These are phyloP conservation scores for Cyberlindnera misumaiensis DNA, from an alignment of 805 yeast genomes.

Conservation along the genomic window DNA sequence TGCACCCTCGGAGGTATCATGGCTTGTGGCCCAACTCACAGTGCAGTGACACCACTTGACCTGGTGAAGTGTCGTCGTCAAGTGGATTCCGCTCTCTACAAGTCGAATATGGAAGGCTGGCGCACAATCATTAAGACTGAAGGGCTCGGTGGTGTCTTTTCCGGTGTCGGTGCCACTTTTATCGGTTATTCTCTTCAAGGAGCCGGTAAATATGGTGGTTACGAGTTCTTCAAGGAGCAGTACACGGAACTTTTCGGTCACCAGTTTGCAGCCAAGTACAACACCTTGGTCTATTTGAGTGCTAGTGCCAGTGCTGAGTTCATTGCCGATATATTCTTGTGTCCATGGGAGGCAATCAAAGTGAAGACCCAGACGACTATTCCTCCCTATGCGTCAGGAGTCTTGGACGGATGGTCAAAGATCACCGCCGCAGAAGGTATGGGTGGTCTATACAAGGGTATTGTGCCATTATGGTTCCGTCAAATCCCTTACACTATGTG, in stretches of 20 bases:
- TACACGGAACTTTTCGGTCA: slow-evolving; percentile 66
- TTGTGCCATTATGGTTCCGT: slow-evolving; percentile 90
- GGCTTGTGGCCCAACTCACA: slow-evolving; percentile 97
- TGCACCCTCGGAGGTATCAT: slow-evolving; percentile 57
- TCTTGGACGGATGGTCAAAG: slow-evolving; percentile 59
- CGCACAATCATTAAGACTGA: slow-evolving; percentile 60
- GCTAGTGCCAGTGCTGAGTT: slow-evolving; percentile 95
- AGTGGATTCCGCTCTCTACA: slow-evolving; percentile 68
- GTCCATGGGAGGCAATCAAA: slow-evolving; percentile 94
- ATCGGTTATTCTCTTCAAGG: slow-evolving; percentile 95
- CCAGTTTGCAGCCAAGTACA: slow-evolving; percentile 52
- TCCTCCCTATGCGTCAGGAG: slow-evolving; percentile 71
- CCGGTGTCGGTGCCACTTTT: slow-evolving; percentile 89
- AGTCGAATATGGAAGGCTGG: slow-evolving; percentile 79
- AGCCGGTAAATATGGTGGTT: slow-evolving; percentile 94
- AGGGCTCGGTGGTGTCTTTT: slow-evolving; percentile 71
- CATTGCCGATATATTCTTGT: slow-evolving; percentile 80
- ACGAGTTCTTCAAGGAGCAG: slow-evolving; percentile 81
- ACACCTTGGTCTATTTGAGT: slow-evolving; percentile 67
- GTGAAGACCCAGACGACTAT: slow-evolving; percentile 90
- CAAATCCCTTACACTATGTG: slow-evolving; percentile 99
- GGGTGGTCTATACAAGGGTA: slow-evolving; percentile 76
- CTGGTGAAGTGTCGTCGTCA: slow-evolving; percentile 91
- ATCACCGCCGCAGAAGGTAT: slow-evolving; percentile 64
- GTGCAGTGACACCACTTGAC: slow-evolving; percentile 89